Evolutionary conservation across 2,329 filamentous ascomycete species (phyloP).

Genomic region (Coniochaeta hoffmannii): DNA sequence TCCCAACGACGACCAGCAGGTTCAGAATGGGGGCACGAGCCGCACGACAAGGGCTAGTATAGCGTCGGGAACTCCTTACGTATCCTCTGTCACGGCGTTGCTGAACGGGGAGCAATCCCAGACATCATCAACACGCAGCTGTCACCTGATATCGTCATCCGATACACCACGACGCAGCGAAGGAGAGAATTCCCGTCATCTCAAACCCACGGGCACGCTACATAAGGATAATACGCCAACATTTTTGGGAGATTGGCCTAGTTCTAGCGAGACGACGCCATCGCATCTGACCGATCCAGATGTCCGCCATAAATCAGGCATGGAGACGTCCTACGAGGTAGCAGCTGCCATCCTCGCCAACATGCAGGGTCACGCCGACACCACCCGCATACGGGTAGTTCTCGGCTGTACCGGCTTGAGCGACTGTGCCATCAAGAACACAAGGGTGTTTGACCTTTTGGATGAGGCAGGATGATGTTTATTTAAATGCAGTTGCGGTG

Average conservation of each 20-base stretch:
- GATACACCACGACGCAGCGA: not conserved
- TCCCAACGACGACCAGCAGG: not conserved
- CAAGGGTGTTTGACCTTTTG: conserved; percentile 21
- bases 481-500: too few relatives aligned
- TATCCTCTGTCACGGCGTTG: not conserved
- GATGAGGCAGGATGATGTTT: conserved; percentile 14
- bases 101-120: not conserved
- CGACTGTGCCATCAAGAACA: conserved; percentile 21
- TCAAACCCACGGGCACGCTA: not conserved
- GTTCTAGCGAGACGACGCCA: not conserved
- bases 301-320: not conserved
- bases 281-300: not conserved
- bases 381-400: conserved; percentile 8
- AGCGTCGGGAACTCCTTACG: not conserved
- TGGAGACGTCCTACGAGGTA: conserved; percentile 18
- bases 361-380: conserved; percentile 16
- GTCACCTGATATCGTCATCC: not conserved
- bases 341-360: conserved; percentile 20
- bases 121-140: not conserved
- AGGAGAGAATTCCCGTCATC: not conserved
- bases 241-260: not conserved
- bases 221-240: not conserved
- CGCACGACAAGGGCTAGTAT: not conserved
- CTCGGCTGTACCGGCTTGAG: conserved; percentile 15
- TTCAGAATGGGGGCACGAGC: not conserved